These are phyloP conservation scores for Ceratobasidium theobromae DNA, from an alignment of 1,284 basidiomycete species.

Conservation along the genomic window DNA sequence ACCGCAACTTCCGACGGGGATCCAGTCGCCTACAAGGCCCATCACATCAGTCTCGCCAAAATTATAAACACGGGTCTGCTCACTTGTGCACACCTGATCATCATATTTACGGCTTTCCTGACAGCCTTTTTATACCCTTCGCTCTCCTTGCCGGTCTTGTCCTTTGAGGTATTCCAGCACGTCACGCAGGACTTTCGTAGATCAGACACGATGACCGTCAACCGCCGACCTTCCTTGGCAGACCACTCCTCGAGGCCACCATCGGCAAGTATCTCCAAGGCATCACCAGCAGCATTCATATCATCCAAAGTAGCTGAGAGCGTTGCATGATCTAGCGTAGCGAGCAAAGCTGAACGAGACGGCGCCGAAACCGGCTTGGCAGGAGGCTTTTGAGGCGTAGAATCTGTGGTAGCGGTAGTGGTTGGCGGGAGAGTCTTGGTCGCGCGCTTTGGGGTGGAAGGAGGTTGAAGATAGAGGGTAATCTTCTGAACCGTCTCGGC, in stretches of 20 bases:
- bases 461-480: slow-evolving; percentile 11
- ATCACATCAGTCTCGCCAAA: neutral
- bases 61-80: slow-evolving; percentile 32
- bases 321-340: neutral
- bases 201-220: slow-evolving; percentile 8
- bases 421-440: neutral
- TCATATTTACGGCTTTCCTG: slow-evolving; percentile 42
- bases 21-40: neutral
- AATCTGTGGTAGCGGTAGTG: neutral
- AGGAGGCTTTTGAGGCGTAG: neutral
- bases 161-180: slow-evolving; percentile 3
- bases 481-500: slow-evolving; percentile 19
- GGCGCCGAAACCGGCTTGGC: neutral
- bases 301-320: neutral
- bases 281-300: slow-evolving; percentile 14
- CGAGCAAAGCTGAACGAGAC: neutral
- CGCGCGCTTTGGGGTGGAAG: neutral
- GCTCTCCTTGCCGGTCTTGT: neutral
- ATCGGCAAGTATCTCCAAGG: neutral
- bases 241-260: neutral
- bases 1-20: slow-evolving; percentile 18
- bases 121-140: slow-evolving; percentile 36
- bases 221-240: neutral
- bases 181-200: slow-evolving; percentile 8
- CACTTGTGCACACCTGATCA: slow-evolving; percentile 46